Conservation (phyloP, 73 alveolate genomes). For the Paramecium caudatum region DNA sequence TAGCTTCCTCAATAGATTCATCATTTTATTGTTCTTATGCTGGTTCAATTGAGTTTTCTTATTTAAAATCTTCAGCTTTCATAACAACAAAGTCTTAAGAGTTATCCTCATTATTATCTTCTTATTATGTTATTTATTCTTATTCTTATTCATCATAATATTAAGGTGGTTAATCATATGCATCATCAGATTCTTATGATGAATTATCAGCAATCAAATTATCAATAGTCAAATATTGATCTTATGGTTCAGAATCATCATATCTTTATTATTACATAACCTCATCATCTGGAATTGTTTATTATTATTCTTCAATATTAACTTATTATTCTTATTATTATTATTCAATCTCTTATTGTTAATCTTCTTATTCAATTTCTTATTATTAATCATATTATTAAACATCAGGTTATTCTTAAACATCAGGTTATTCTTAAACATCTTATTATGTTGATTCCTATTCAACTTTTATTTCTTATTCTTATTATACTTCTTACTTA, state of each 20-base stretch:
- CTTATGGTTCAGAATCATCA: constrained; percentile 58
- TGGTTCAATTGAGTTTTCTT: no score
- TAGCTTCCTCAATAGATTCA: no score
- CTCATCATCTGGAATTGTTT: constrained; percentile 23
- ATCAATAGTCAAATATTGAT: constrained; percentile 27
- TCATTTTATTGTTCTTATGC: no score
- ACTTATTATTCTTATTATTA: background rate
- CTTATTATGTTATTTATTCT: background rate
- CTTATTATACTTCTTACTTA: background rate
- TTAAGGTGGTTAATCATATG: constrained; percentile 17
- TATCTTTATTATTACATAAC: background rate
- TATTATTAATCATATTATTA: no score
- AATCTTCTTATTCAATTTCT: background rate
- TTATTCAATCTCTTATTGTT: background rate
- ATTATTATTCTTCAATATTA: background rate
- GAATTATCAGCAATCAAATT: background rate
- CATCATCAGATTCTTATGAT: background rate
- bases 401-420: background rate
- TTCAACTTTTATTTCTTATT: background rate
- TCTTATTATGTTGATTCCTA: background rate
- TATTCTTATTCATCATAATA: constrained; percentile 7
- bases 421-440: background rate
- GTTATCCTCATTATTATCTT: background rate
- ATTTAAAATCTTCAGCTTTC: constrained; percentile 12
- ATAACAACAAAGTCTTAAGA: constrained; percentile 25